These are phyloP conservation scores for Nothophytophthora sp. DNA, from an alignment of 352 stramenopile genomes.

Conservation along the genomic window DNA sequence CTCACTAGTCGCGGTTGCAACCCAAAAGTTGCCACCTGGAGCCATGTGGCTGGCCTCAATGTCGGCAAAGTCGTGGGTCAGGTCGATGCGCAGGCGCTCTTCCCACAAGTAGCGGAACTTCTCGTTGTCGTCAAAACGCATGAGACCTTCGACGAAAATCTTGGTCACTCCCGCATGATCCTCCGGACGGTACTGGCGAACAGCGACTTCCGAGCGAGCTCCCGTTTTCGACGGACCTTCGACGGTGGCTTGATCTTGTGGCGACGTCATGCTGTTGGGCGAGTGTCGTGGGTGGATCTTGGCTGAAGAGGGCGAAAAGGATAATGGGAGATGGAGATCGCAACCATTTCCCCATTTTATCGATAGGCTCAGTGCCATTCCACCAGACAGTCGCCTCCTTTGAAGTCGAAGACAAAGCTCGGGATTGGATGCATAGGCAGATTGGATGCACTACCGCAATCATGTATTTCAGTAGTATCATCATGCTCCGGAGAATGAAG, in stretches of 20 bases:
- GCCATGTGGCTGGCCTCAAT: conserved; percentile 19
- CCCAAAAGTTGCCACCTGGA: conserved; percentile 28
- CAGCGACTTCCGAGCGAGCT: conserved; percentile 1
- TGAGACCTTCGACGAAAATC: conserved; percentile 10
- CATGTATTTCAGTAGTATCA: too few species aligned
- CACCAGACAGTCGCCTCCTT: too few species aligned
- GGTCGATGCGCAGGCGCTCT: conserved; percentile 15
- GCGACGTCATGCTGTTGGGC: too few species aligned
- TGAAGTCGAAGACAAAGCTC: too few species aligned
- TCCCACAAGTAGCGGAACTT: conserved; percentile 20
- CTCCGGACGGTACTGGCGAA: conserved; percentile 19
- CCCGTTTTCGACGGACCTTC: not conserved
- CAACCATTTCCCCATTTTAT: too few species aligned
- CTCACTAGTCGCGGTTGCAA: conserved; percentile 9
- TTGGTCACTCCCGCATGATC: conserved; percentile 20
- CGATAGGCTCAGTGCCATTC: too few species aligned
- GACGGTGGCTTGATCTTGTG: too few species aligned
- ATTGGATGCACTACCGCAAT: too few species aligned
- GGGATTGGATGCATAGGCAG: too few species aligned
- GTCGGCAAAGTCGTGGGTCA: conserved; percentile 17
- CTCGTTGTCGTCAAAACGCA: conserved; percentile 13
- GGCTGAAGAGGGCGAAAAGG: not conserved
- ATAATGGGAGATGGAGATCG: not conserved
- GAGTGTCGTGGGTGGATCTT: too few species aligned
- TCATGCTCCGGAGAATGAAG: too few species aligned